A percentile compares a stretch with the other conserved stretches of the same genome.
phyloP scores from a whole-genome alignment of 345 rosid species.

The Gossypium arboreum region DNA sequence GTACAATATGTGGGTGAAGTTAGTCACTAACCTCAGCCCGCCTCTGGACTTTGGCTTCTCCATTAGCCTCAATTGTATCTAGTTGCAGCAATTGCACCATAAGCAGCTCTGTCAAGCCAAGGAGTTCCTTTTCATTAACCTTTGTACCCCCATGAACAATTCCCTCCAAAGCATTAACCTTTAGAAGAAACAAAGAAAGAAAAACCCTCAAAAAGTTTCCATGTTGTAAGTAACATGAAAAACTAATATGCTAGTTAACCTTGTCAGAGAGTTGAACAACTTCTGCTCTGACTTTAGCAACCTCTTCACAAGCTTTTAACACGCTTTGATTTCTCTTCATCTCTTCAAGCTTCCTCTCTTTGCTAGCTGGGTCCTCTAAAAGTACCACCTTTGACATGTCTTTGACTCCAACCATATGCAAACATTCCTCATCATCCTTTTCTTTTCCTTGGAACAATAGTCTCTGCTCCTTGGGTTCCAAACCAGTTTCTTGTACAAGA shows the following conservation, averaged over 20 bases:
- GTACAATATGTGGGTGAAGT: neutral
- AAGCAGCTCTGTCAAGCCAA: constrained; percentile 42
- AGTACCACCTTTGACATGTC: constrained; percentile 46
- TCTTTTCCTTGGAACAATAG: constrained; percentile 49
- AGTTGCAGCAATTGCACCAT: constrained; percentile 46
- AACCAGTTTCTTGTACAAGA: constrained; percentile 36
- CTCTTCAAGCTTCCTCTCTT: constrained; percentile 47
- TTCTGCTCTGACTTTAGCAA: constrained; percentile 40
- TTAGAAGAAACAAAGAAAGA: no score
- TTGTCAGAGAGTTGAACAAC: constrained; percentile 44
- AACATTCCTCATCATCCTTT: constrained; percentile 40
- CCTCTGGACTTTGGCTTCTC: constrained; percentile 50
- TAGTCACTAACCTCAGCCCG: constrained; percentile 35
- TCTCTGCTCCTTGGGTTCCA: constrained; percentile 49
- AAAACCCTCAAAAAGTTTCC: neutral
- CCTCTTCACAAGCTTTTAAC: constrained; percentile 32
- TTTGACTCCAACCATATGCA: constrained; percentile 49
- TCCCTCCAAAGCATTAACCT: constrained; percentile 45
- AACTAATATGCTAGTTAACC: constrained; percentile 20
- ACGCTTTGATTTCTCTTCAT: constrained; percentile 30
- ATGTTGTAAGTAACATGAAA: neutral
- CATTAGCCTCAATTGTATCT: constrained; percentile 43
- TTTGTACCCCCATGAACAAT: constrained; percentile 25
- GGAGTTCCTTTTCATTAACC: constrained; percentile 38
- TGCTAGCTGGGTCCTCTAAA: constrained; percentile 51